Evolutionary conservation across 2,329 filamentous ascomycete species (phyloP), one percentile per base, ranked within the genome.

Genomic region (Lasiodiplodia sp.): DNA sequence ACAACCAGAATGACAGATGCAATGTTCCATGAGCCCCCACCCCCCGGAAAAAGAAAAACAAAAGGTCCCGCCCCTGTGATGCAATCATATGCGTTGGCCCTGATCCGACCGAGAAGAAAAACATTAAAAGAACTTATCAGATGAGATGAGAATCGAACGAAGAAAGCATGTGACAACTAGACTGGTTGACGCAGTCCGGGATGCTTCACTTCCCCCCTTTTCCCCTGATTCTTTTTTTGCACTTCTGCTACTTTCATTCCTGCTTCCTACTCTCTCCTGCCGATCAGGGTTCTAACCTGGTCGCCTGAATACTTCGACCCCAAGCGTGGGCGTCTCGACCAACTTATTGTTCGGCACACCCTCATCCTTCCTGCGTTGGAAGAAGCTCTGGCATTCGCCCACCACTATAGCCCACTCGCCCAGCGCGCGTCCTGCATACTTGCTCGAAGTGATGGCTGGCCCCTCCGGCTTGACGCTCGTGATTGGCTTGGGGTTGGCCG

Each of bases 391-490:
- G 81, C 90, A 93, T 77, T 96, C 92, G 68, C 87, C 87, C 18
- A 94, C 88, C 23, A 95, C 87, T 21, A 92, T 82, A 23, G 86
- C 84, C 92, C 92, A 96, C 78, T 96, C 92, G 0, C 92, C 92
- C 55, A 96, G 83, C 0, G 92, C 90, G 23, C 91, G 86, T 1
- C 92, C 92, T 3, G 87, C 83, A 77, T 95, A 90, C 69, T 85
- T 85, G 70, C 86, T 87, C 5, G 78, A 79, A 3, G 74, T 78
- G 21, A 70, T 73, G 16, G 80, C 79, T 28, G 75, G 71, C 6
- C 81, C 82, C 6, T 69, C 73, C 0, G 83, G 83, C 69, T 79
- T 76, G 21, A 28, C 51, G 38, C 49, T 64, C 6, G 47, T 44
- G 8, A 62, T 55, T 14, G 47, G 28, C 37, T 53, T 62, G 12